Evolutionary conservation across 345 rosid genomes (phyloP).

Genomic region (Eucalyptus cladocalyx): DNA sequence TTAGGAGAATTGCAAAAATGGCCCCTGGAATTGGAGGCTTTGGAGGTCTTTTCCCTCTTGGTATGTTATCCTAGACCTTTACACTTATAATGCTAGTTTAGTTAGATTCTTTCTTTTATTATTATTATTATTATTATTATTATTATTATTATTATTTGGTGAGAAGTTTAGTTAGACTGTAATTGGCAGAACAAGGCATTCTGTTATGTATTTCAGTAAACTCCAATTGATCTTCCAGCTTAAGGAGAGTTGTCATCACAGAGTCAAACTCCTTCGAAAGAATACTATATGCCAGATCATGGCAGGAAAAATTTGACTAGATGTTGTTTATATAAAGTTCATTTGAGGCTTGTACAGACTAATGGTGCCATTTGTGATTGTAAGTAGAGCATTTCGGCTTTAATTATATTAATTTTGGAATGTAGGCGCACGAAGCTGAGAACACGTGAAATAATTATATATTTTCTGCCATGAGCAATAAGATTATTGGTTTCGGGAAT

Average conservation of each 20-base stretch:
- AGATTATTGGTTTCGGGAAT: background rate
- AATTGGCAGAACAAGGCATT: background rate
- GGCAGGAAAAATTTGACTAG: background rate
- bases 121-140: too few relatives aligned
- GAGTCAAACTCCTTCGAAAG: background rate
- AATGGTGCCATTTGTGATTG: background rate
- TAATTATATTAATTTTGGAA: background rate
- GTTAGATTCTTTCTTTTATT: too few relatives aligned
- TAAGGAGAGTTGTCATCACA: background rate
- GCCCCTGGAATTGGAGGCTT: constrained; percentile 93
- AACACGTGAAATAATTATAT: background rate
- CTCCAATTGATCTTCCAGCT: background rate
- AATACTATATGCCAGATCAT: background rate
- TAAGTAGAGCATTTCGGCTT: background rate
- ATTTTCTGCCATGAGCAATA: background rate
- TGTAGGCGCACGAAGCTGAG: background rate
- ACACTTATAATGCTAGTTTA: background rate
- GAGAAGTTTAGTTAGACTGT: background rate
- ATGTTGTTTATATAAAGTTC: background rate
- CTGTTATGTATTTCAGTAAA: background rate
- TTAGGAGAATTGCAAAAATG: constrained; percentile 74
- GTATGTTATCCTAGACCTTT: constrained; percentile 12
- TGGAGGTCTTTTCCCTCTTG: constrained; percentile 82
- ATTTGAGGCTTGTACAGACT: background rate
- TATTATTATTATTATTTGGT: background rate